Evolutionary conservation across 352 stramenopile species (phyloP).

Genomic region (Halophytophthora batemanensis): DNA sequence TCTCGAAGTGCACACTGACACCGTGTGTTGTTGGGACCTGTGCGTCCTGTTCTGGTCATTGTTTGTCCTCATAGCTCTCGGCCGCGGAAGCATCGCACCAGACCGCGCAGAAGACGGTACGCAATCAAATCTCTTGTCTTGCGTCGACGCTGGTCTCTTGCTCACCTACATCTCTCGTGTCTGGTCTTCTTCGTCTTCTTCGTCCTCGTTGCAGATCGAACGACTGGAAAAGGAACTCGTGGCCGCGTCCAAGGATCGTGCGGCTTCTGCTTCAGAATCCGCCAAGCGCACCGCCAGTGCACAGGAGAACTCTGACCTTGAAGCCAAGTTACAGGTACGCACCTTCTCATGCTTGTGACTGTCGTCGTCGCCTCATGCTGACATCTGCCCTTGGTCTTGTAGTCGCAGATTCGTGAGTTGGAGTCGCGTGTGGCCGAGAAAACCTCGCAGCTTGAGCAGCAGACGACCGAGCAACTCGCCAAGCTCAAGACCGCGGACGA

Average conservation of each 20-base stretch:
- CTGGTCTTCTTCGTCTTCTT: background rate
- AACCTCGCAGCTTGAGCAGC: slow-evolving; percentile 49
- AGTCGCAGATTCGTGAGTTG: slow-evolving; percentile 42
- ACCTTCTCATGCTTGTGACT: too few relatives aligned
- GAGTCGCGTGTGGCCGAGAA: slow-evolving; percentile 31
- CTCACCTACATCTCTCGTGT: background rate
- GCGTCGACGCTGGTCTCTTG: background rate
- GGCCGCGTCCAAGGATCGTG: slow-evolving; percentile 22
- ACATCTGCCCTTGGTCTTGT: background rate
- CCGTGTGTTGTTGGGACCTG: too few relatives aligned
- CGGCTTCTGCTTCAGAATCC: slow-evolving; percentile 29
- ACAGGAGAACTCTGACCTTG: slow-evolving; percentile 26
- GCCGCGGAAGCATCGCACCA: slow-evolving; percentile 29
- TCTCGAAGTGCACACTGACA: too few relatives aligned
- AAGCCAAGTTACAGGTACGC: slow-evolving; percentile 38
- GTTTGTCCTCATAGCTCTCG: slow-evolving; percentile 28
- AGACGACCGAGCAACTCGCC: slow-evolving; percentile 34
- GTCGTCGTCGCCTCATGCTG: background rate
- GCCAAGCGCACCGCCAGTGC: slow-evolving; percentile 15
- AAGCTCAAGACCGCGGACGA: slow-evolving; percentile 60
- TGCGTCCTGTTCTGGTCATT: background rate
- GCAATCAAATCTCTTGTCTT: background rate
- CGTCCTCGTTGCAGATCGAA: slow-evolving; percentile 36
- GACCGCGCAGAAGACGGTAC: slow-evolving; percentile 51
- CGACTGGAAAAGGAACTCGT: slow-evolving; percentile 55